A percentile compares a stretch with the other conserved stretches of the same genome.
phyloP scores from a whole-genome alignment of 2,329 filamentous ascomycete species.

The Alternaria arborescens region DNA sequence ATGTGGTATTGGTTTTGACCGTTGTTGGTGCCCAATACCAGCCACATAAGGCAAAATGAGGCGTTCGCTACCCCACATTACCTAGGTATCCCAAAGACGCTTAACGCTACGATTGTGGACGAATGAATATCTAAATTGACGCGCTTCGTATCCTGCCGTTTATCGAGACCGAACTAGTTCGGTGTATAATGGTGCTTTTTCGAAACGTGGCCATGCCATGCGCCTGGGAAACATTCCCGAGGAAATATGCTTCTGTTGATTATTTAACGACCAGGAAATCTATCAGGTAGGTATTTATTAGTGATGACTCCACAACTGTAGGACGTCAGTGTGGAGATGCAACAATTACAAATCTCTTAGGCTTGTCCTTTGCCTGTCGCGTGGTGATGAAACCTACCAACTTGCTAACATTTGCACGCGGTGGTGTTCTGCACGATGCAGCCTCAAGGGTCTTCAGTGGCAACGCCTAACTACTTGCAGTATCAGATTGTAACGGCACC shows the following conservation, averaged over 20 bases:
- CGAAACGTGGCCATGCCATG: not conserved
- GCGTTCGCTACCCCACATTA: not conserved
- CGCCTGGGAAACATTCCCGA: not conserved
- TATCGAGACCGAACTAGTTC: not conserved
- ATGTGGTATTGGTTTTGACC: not conserved
- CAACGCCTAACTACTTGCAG: not conserved
- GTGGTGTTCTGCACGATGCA: not conserved
- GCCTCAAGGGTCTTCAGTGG: not conserved
- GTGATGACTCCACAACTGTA: not conserved
- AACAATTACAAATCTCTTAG: not conserved
- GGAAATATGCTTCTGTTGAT: not conserved
- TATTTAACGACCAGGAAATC: not conserved
- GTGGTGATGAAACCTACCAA: not conserved
- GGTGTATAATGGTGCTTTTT: not conserved
- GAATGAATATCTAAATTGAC: not conserved
- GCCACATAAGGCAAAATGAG: not conserved
- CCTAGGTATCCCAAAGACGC: not conserved
- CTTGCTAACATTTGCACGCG: not conserved
- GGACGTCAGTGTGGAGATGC: not conserved
- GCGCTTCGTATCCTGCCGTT: not conserved
- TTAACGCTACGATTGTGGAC: not conserved
- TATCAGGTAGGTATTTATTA: not conserved
- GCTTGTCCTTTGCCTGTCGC: not conserved
- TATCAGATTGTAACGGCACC: not conserved
- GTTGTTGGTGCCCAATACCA: not conserved